phyloP scores from a whole-genome alignment of 805 yeast genomes.

The Brettanomyces custersianus region DNA sequence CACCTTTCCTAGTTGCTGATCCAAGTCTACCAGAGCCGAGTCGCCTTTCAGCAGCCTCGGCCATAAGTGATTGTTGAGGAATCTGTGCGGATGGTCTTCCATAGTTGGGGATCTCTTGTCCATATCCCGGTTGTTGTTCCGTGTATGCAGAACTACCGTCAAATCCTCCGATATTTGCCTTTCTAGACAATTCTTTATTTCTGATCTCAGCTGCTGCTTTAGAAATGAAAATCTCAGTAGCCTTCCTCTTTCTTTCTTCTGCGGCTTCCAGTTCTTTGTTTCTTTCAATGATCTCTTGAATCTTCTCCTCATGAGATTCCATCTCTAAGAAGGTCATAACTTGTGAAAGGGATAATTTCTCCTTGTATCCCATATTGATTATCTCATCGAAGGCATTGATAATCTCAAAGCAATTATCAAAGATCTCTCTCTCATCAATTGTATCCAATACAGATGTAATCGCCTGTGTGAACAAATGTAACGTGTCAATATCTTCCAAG shows the following conservation, averaged over 20 bases:
- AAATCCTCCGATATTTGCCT: constrained; percentile 25
- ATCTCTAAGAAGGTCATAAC: constrained; percentile 85
- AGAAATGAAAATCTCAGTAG: constrained; percentile 72
- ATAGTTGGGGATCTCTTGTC: neutral
- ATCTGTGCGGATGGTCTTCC: constrained; percentile 16
- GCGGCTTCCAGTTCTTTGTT: constrained; percentile 95
- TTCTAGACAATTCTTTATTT: constrained; percentile 53
- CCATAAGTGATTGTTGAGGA: too few species aligned
- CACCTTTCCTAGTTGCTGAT: constrained; percentile 50
- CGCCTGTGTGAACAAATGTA: constrained; percentile 76
- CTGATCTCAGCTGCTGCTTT: constrained; percentile 2
- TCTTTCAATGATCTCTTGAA: constrained; percentile 94
- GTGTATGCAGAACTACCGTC: neutral
- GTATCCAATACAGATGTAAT: constrained; percentile 64
- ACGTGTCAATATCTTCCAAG: constrained; percentile 87
- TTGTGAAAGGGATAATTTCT: constrained; percentile 72
- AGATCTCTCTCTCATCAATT: constrained; percentile 75
- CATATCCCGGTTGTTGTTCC: neutral
- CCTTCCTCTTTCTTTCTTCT: constrained; percentile 93
- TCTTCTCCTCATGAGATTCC: constrained; percentile 98
- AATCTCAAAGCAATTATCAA: constrained; percentile 79
- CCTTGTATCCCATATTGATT: constrained; percentile 81
- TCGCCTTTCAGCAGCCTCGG: constrained; percentile 9
- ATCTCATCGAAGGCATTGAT: constrained; percentile 92
- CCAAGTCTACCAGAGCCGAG: constrained; percentile 10